phyloP scores from a whole-genome alignment of 805 yeast genomes.

The Candida fluviatilis region DNA sequence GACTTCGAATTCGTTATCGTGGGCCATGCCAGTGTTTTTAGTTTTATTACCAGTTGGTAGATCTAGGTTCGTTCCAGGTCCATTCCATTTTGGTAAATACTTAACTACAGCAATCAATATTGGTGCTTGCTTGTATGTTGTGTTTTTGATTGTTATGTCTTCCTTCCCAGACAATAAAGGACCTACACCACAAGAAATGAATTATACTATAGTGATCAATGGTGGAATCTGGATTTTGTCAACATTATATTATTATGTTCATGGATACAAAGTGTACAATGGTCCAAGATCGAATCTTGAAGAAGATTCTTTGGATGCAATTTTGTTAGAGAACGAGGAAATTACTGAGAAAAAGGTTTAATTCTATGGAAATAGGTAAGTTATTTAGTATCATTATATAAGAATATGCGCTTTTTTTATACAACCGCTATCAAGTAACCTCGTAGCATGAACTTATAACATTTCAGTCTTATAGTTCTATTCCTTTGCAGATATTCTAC shows the following conservation, averaged over 20 bases:
- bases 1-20: constrained; percentile 57
- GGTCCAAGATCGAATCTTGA: constrained; percentile 46
- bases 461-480: no score
- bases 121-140: constrained; percentile 45
- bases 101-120: constrained; percentile 43
- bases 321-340: constrained; percentile 1
- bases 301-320: background rate
- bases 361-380: no score
- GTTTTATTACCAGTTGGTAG: constrained; percentile 48
- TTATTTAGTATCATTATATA: no score
- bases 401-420: no score
- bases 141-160: constrained; percentile 49
- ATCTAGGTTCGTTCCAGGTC: constrained; percentile 57
- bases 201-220: constrained; percentile 64
- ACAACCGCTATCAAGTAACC: no score
- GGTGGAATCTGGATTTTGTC: constrained; percentile 58
- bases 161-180: constrained; percentile 54
- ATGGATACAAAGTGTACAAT: constrained; percentile 50
- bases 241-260: constrained; percentile 45
- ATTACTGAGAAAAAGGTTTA: constrained; percentile 5
- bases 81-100: constrained; percentile 55
- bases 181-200: constrained; percentile 51
- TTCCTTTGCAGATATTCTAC: no score
- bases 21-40: constrained; percentile 59
- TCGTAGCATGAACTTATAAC: no score